Base-by-base conservation (phyloP, 2,329 filamentous ascomycete genomes). In the Plectosphaerella cucumerina region DNA sequence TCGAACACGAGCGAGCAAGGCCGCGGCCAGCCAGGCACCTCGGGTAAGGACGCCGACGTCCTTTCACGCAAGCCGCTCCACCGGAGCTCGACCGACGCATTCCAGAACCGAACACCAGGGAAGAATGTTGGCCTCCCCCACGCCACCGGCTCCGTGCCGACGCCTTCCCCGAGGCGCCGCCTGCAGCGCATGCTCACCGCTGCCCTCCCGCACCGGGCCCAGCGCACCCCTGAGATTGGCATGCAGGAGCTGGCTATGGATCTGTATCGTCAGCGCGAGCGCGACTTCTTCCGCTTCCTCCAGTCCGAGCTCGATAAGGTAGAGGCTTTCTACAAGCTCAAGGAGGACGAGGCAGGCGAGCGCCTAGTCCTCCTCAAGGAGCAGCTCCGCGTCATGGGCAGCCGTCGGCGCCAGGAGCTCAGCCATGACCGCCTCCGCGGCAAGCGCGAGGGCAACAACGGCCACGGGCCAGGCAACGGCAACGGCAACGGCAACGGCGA, bases 311-410 rank as follows among this genome's bases (percentile, higher is more conserved):
- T 99, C 14, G 78, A 85, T n/a, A 99, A 97, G 70, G 90, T 99
- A 11, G 92, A 99, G 64, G 71, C 75, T 0, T 99, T 99, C 63
- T 97, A 97, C 73, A 85, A 82, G 59, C 73, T 82, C 58, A 97
- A 97, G 64, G 94, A 99, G 64, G 80, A 89, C 23, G 90, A 97
- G 64, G 90, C 93, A 0, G 87, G 84, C 0, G 73, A 85, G 50
- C 82, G 92, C 2, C 72, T 97, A 21, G 72, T 75, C 1, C 67
- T 87, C 4, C 75, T 99, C 44, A 82, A 89, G 41, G 84, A 91
- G 48, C 94, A 99, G 65, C 77, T 99, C 31, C 92, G 96, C 63
- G 88, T 95, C 60, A 96, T 97, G 90, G 82, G 91, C 43, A 90
- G 95, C 65, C 82, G 87, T 14, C 84, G 93, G 20, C 78, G 90